Percentiles rank a stretch among this genome's conserved stretches.
Conservation (phyloP, 768 basidiomycete species). For the Suillus lakei region DNA sequence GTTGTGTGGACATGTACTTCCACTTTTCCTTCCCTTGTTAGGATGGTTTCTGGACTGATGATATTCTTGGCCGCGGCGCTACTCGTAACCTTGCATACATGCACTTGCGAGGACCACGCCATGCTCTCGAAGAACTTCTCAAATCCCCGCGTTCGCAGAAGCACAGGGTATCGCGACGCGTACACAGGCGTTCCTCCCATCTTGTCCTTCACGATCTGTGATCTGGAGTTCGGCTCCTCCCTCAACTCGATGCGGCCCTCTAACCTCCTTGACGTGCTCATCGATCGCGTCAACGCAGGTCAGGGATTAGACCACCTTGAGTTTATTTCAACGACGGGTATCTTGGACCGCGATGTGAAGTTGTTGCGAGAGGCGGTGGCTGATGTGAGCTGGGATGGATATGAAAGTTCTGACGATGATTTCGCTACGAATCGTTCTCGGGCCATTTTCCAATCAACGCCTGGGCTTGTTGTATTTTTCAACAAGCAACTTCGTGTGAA, state of each 20-base stretch:
- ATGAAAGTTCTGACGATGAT: background rate
- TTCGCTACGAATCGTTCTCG: too few species aligned
- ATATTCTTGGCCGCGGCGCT: background rate
- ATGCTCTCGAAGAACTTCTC: background rate
- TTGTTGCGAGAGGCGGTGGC: constrained; percentile 7
- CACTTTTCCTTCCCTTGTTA: too few species aligned
- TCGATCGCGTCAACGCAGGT: constrained; percentile 2
- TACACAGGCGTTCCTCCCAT: background rate
- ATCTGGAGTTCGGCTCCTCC: background rate
- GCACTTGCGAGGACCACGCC: background rate
- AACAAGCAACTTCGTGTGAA: too few species aligned
- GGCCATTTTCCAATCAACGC: too few species aligned
- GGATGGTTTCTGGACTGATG: too few species aligned
- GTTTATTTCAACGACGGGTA: background rate
- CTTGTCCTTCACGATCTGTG: background rate
- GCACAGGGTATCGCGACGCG: background rate
- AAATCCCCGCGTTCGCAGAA: background rate
- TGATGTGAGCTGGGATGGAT: constrained; percentile 2
- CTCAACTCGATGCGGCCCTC: too few species aligned
- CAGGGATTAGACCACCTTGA: background rate
- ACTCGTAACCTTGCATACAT: background rate
- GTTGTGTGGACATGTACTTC: too few species aligned
- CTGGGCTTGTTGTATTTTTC: too few species aligned
- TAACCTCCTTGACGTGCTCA: too few species aligned
- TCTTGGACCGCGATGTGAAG: background rate